Base-by-base conservation (phyloP, 2,329 filamentous ascomycete genomes). In the Trichoderma hamatum region DNA sequence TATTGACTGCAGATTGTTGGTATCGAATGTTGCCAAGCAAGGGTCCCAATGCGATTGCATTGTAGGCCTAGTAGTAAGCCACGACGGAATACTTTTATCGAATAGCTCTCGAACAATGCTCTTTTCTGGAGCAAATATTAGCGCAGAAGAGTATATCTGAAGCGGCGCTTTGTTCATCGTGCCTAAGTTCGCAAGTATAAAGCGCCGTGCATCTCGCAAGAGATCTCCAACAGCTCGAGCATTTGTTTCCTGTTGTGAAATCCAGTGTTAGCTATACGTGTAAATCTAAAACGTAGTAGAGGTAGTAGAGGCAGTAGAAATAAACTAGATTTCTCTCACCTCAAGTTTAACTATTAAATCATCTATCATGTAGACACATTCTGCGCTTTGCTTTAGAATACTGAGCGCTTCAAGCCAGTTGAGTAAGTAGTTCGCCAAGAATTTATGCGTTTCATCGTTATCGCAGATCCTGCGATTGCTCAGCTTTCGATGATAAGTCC, bases 401-500 rank as follows among this genome's bases (percentile, higher is more conserved):
- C 76, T 77, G 6, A 83, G 72, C 6, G 76, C 78, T 72, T 83
- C 80, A 5, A 83, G 72, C 81, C 80, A 83, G 69, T 83, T 74
- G 1, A 84, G 79, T 54, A 83, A 74, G 70, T 82, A 77, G 11
- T 67, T 32, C 10, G 72, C 68, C 2, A 84, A 71, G 72, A 84
- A 84, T 3, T 65, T 6, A 66, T 81, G 70, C 19, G 76, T 76
- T 16, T 68, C 14, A 54, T 77, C 75, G 43, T 72, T 67, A 70
- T 80, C 76, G 69, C 71, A 69, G 70, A 78, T 75, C 55, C 70
- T 71, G 59, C 61, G 54, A 56, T 70, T 72, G 70, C 75, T 76
- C n/a, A 75, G 55, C 65, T 74, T 70, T 24, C 75, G 46, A 73
- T 82, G 80, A 46, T 79, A 21, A 4, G 69, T 66, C 73, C 79